These are phyloP conservation scores for Mycosphaerella sp. DNA, from an alignment of 2,329 filamentous ascomycete species.

Conservation along the genomic window DNA sequence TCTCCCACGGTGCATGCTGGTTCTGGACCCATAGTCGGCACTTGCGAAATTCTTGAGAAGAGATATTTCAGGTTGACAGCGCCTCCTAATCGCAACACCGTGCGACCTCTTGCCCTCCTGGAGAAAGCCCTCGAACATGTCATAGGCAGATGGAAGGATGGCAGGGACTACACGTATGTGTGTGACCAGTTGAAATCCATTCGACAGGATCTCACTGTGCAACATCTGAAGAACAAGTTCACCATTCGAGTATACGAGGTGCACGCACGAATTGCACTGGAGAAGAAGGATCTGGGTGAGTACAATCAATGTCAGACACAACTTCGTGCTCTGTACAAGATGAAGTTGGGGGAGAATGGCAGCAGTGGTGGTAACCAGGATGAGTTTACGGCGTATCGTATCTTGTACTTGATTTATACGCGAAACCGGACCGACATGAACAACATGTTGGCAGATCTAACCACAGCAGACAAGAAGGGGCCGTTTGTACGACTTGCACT, in stretches of 20 bases:
- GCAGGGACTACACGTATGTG: slow-evolving; percentile 93
- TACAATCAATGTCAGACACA: slow-evolving; percentile 99
- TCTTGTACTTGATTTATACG: slow-evolving; percentile 98
- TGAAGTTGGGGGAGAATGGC: slow-evolving; percentile 73
- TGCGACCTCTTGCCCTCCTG: slow-evolving; percentile 75
- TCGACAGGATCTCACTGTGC: slow-evolving; percentile 94
- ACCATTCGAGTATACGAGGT: slow-evolving; percentile 96
- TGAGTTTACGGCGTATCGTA: slow-evolving; percentile 99
- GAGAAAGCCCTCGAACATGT: slow-evolving; percentile 79
- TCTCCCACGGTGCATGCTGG: slow-evolving; percentile 43
- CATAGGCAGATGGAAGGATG: slow-evolving; percentile 89
- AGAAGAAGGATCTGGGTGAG: slow-evolving; percentile 99
- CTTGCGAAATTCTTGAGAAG: slow-evolving; percentile 80
- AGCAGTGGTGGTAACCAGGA: slow-evolving; percentile 68
- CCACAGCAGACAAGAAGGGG: slow-evolving; percentile 87
- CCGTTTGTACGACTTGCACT: slow-evolving; percentile 82
- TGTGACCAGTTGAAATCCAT: slow-evolving; percentile 99
- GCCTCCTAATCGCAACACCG: slow-evolving; percentile 78
- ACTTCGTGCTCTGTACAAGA: slow-evolving; percentile 81
- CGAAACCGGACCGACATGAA: slow-evolving; percentile 98
- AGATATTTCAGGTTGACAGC: slow-evolving; percentile 89
- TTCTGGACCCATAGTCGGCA: slow-evolving; percentile 72
- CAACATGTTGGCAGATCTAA: slow-evolving; percentile 98
- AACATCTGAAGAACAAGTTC: slow-evolving; percentile 94
- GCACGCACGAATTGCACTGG: slow-evolving; percentile 92